Evolutionary conservation across 768 basidiomycete genomes (phyloP).

Genomic region (Agaricus subrufescens): DNA sequence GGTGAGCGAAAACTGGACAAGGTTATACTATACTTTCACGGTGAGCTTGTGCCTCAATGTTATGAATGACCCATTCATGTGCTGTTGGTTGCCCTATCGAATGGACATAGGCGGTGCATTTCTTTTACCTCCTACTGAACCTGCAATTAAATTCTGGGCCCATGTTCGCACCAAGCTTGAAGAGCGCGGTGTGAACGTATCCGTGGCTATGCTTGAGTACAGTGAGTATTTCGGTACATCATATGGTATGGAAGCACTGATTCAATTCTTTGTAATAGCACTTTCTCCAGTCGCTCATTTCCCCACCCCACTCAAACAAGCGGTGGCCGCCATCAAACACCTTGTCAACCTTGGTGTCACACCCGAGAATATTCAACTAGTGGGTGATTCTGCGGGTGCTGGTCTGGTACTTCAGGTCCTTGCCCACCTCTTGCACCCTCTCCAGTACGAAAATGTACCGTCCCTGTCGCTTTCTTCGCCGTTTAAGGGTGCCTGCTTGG

Average conservation of each 20-base stretch:
- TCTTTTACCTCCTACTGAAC: slow-evolving; percentile 9
- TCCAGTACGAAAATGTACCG: slow-evolving; percentile 15
- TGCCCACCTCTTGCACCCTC: slow-evolving; percentile 28
- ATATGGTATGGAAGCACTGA: not conserved
- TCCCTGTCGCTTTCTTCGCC: slow-evolving; percentile 15
- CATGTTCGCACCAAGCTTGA: slow-evolving; percentile 9
- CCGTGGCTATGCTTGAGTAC: slow-evolving; percentile 15
- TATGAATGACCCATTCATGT: too few species aligned
- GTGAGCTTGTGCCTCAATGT: too few species aligned
- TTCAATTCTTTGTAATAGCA: slow-evolving; percentile 14
- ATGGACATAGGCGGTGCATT: too few species aligned
- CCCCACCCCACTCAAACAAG: slow-evolving; percentile 26
- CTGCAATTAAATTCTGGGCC: slow-evolving; percentile 8
- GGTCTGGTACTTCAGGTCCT: slow-evolving; percentile 25
- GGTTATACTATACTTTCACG: too few species aligned
- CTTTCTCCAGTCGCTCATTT: slow-evolving; percentile 21
- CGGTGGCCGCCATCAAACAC: slow-evolving; percentile 21
- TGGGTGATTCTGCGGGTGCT: slow-evolving; percentile 33
- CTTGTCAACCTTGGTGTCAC: slow-evolving; percentile 24
- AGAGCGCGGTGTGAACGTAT: slow-evolving; percentile 11
- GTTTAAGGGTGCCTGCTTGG: slow-evolving; percentile 21
- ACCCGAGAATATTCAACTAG: slow-evolving; percentile 27
- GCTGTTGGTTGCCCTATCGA: too few species aligned
- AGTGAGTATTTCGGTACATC: slow-evolving; percentile 8
- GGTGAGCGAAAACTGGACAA: too few species aligned